Percentiles rank a stretch among this genome's conserved stretches.
Evolutionary conservation across 2,329 filamentous ascomycete genomes (phyloP).

Genomic region (Pseudogymnoascus sp.): DNA sequence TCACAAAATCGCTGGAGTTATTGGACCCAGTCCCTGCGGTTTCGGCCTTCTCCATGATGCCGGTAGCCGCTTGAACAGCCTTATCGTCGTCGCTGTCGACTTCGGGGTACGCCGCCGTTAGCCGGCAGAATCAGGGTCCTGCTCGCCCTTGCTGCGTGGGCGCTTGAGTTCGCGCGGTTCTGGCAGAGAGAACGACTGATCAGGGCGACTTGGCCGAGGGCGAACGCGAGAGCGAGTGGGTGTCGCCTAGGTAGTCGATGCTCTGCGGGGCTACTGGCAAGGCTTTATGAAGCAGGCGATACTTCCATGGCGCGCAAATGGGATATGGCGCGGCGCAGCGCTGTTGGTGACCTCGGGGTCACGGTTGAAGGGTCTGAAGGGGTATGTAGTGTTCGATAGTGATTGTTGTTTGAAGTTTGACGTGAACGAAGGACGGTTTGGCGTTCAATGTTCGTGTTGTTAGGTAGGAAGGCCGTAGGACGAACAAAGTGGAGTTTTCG

Average conservation of each 20-base stretch:
- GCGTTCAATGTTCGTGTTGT: slow-evolving; percentile 5
- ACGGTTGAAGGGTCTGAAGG: neutral
- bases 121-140: slow-evolving; percentile 6
- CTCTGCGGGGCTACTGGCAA: slow-evolving; percentile 5
- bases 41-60: slow-evolving; percentile 27
- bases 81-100: neutral
- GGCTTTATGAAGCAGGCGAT: slow-evolving; percentile 5
- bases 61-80: slow-evolving; percentile 5
- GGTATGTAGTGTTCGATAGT: neutral
- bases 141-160: neutral
- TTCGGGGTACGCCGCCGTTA: neutral
- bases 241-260: slow-evolving; percentile 3
- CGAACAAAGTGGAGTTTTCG: slow-evolving; percentile 5
- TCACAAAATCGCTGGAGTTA: slow-evolving; percentile 93
- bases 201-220: slow-evolving; percentile 3
- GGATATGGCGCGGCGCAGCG: neutral
- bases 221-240: neutral
- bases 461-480: slow-evolving; percentile 1
- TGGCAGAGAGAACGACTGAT: neutral
- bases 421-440: neutral
- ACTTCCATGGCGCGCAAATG: slow-evolving; percentile 7
- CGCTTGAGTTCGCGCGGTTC: neutral
- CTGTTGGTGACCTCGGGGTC: neutral
- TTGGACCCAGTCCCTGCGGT: slow-evolving; percentile 43
- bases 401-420: neutral